A percentile compares a stretch with the other conserved stretches of the same genome.
These are phyloP conservation scores for Termitomyces bulborhizus DNA, from an alignment of 768 basidiomycete genomes.

Conservation along the genomic window DNA sequence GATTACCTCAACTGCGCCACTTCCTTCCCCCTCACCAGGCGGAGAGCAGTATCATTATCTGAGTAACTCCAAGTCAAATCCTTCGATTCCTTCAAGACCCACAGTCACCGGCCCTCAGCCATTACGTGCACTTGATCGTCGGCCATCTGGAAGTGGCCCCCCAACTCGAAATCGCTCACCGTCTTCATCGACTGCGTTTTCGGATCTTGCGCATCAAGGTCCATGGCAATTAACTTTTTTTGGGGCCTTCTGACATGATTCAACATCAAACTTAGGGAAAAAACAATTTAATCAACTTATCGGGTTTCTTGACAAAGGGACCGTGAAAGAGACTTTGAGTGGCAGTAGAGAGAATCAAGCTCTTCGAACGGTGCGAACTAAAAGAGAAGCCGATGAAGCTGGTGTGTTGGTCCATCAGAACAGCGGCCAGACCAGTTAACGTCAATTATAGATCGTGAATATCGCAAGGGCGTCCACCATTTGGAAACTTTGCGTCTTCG, in stretches of 20 bases:
- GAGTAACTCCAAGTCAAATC: slow-evolving; percentile 38
- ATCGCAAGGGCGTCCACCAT: slow-evolving; percentile 86
- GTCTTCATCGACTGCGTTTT: slow-evolving; percentile 74
- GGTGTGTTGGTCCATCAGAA: slow-evolving; percentile 35
- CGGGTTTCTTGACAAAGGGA: slow-evolving; percentile 76
- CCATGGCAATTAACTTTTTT: background rate
- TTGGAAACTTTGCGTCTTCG: slow-evolving; percentile 84
- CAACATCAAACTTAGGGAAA: slow-evolving; percentile 48
- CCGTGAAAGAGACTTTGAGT: slow-evolving; percentile 50
- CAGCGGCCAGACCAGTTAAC: background rate
- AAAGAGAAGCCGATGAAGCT: slow-evolving; percentile 89
- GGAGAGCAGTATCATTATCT: slow-evolving; percentile 26
- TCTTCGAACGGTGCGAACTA: slow-evolving; percentile 71
- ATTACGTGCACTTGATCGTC: slow-evolving; percentile 66
- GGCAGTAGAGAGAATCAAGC: slow-evolving; percentile 61
- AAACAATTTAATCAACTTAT: slow-evolving; percentile 83
- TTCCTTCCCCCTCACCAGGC: slow-evolving; percentile 26
- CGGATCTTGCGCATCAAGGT: slow-evolving; percentile 87
- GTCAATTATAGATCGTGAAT: slow-evolving; percentile 69
- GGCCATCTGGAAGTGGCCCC: slow-evolving; percentile 55
- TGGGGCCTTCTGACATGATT: slow-evolving; percentile 17
- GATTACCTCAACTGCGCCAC: slow-evolving; percentile 24
- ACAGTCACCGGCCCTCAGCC: slow-evolving; percentile 68
- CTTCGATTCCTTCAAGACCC: slow-evolving; percentile 40
- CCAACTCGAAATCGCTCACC: slow-evolving; percentile 67